A percentile compares a stretch with the other conserved stretches of the same genome.
These are phyloP conservation scores for Ampelomyces quisqualis DNA, from an alignment of 2,329 filamentous ascomycete species.

Conservation along the genomic window DNA sequence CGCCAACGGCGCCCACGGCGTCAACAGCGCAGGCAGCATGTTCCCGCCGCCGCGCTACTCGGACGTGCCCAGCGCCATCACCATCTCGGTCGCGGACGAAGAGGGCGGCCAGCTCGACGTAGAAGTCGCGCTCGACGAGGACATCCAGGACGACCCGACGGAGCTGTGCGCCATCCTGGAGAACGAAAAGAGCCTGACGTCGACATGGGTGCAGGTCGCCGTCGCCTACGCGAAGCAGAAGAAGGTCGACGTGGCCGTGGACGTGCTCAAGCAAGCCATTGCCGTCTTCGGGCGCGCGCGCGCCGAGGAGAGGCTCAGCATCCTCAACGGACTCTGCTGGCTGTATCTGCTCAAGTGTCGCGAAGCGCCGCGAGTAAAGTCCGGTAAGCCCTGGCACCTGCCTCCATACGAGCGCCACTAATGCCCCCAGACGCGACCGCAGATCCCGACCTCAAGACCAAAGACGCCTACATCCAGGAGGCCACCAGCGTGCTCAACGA, in stretches of 20 bases:
- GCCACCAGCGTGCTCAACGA: slow-evolving; percentile 94
- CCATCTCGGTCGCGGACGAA: slow-evolving; percentile 62
- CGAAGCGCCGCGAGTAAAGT: slow-evolving; percentile 68
- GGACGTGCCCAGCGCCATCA: slow-evolving; percentile 63
- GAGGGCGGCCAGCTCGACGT: slow-evolving; percentile 70
- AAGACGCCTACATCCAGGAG: slow-evolving; percentile 86
- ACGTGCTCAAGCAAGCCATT: slow-evolving; percentile 71
- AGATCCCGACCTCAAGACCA: slow-evolving; percentile 78
- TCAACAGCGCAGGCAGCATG: slow-evolving; percentile 48
- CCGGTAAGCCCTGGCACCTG: slow-evolving; percentile 45
- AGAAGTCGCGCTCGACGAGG: slow-evolving; percentile 86
- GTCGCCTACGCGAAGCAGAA: slow-evolving; percentile 95
- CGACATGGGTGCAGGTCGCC: slow-evolving; percentile 97
- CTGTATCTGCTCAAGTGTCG: slow-evolving; percentile 87
- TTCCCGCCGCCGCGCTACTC: slow-evolving; percentile 55
- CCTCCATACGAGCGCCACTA: slow-evolving; percentile 2
- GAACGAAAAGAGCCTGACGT: slow-evolving; percentile 86
- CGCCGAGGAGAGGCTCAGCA: slow-evolving; percentile 79
- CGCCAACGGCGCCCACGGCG: slow-evolving; percentile 52
- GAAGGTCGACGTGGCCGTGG: slow-evolving; percentile 80
- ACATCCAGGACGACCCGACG: slow-evolving; percentile 84
- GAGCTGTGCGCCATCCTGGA: slow-evolving; percentile 94
- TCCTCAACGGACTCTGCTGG: slow-evolving; percentile 86
- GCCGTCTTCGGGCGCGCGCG: slow-evolving; percentile 68
- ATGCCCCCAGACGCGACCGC: slow-evolving; percentile 39